Evolutionary conservation across 768 basidiomycete genomes (phyloP), one percentile per base, ranked within the genome.

Genomic region (Baorangia bicolor): DNA sequence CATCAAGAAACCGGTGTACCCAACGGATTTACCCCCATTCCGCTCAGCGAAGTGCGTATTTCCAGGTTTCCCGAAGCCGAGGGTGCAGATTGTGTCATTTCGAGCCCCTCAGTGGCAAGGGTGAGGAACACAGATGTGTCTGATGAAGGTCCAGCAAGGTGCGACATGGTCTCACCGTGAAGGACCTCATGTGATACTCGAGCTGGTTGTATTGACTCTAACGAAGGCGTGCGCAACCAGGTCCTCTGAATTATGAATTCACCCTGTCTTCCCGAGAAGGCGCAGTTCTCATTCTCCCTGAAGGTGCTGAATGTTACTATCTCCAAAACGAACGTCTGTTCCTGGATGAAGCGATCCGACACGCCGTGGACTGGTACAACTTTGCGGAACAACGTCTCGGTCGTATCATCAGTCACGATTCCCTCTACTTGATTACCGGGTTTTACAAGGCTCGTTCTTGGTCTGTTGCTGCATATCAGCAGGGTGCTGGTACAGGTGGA

Each of bases 231-330:
- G 20, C 14, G 3, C 30, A 45, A 14, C 27, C 52, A 20, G 40
- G 45, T 21, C 44, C 43, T 16, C 50, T 60, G 10, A 52, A 44
- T 25, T 63, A 55, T 23, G 49, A 60, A 39, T 60, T 66, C 21
- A 48, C 20, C 1, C 39, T 64, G 9, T 57, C 64, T 23, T 57
- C 61, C 9, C 10, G n/a, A 6, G 68, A 71, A 60, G 73, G 69
- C 5, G 69, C 74, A 13, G 52, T 73, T 6, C 55, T 74, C 6
- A 56, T 66, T n/a, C 63, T 74, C 13, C 72, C 74, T 1, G 61
- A 70, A 38, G 74, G 72, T 2, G 66, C 69, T 1, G 49, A 50
- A 31, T 58, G 59, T 21, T 53, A 60, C 23, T 60, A 67, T 40
- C 60, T 71, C n/a, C 57, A 52, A n/a, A 64, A 69, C 2, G 44